A percentile compares a stretch with the other conserved stretches of the same genome.
Evolutionary conservation across 1,139 yeast genomes (phyloP).

Genomic region (Kodamaea suecica): DNA sequence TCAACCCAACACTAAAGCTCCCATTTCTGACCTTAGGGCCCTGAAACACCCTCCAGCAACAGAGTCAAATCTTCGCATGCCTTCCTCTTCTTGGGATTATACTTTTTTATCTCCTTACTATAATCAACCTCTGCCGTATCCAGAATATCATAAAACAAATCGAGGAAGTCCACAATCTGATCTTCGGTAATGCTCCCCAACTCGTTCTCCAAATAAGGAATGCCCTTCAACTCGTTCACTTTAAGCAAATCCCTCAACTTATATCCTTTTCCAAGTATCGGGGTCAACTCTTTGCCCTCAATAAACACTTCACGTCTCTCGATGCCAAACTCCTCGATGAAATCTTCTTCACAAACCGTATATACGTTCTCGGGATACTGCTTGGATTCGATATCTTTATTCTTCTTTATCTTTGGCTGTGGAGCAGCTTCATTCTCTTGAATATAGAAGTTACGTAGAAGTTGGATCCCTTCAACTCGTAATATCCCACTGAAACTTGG

Average conservation of each 20-base stretch:
- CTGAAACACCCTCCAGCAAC: too few species aligned
- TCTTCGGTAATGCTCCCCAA: constrained; percentile 15
- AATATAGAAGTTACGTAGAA: constrained; percentile 77
- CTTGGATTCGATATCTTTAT: constrained; percentile 65
- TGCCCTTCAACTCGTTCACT: constrained; percentile 14
- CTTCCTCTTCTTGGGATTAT: constrained; percentile 18
- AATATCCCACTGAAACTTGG: constrained; percentile 72
- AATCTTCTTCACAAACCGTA: constrained; percentile 42
- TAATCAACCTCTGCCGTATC: constrained; percentile 27
- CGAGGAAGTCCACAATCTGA: constrained; percentile 26
- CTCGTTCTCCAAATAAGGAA: constrained; percentile 24
- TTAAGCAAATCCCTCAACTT: constrained; percentile 21
- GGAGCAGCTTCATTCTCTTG: constrained; percentile 88
- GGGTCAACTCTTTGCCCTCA: constrained; percentile 29
- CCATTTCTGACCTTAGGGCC: too few species aligned
- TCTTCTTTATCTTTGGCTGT: constrained; percentile 68
- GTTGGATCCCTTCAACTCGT: constrained; percentile 76
- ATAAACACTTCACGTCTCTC: constrained; percentile 22
- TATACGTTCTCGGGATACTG: constrained; percentile 53
- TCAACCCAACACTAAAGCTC: too few species aligned
- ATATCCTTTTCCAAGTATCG: constrained; percentile 27
- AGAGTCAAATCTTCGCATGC: too few species aligned
- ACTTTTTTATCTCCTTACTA: constrained; percentile 20
- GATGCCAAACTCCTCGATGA: constrained; percentile 48
- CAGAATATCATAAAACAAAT: constrained; percentile 30